Base-by-base conservation (phyloP, 805 yeast genomes). In the Wickerhamia fluorescens region DNA sequence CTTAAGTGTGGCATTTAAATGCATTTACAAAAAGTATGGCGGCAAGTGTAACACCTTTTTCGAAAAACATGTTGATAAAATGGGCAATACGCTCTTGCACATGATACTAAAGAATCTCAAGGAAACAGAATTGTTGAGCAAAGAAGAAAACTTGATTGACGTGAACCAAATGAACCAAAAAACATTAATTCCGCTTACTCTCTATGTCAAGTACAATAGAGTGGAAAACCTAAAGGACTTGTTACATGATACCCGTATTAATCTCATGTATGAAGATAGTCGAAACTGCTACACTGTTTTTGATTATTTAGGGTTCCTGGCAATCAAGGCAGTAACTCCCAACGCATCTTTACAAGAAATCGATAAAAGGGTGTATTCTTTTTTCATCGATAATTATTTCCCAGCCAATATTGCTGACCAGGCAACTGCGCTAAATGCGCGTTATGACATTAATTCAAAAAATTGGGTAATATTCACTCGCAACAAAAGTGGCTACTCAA, bases 41-140 rank as follows among this genome's bases (percentile, higher is more conserved):
- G 32, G 27, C 0, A 49, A 55, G 17, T 61, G 76, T 27, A 60
- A 71, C 35, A n/a, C n/a, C n/a, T n/a, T n/a, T n/a, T 68, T 71
- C 36, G 59, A 59, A 24, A 77, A 74, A 16, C 96, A 89, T 47
- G 57, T 73, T 6, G 96, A 89, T 46, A 53, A 49, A 14, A 68
- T 73, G 31, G 89, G 89, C 0, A 86, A 87, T 47, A 75, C 92
- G 0, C 46, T 89, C 3, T 56, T 89, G 18, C 97, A 89, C 53
- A 68, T 82, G 3, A 57, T 85, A 17, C 69, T 71, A 28, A 66
- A 68, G 9, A 67, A 70, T 10, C 51, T 83, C 16, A 44, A 26
- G n/a, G 22, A 40, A 20, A 49, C 65, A 1, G 25, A 38, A 11
- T 28, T 62, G 11, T 44, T 60, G 15, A 16, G 42, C 8, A 28